Conservation (phyloP, 345 rosid genomes). For the Gossypium sturtianum region DNA sequence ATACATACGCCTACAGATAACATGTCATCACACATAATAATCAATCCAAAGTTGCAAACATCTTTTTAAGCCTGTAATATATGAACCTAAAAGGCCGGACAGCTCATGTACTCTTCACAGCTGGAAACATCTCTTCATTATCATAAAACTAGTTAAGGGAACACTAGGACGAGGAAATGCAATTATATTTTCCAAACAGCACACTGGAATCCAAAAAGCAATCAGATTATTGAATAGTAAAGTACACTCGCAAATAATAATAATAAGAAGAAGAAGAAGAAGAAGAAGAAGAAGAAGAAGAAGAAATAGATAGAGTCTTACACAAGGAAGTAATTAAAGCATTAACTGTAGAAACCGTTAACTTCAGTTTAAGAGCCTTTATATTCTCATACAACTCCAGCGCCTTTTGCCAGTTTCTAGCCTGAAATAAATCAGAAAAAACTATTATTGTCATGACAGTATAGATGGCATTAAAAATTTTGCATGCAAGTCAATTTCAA, state of each 20-base stretch:
- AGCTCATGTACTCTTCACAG: background rate
- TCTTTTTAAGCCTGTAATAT: background rate
- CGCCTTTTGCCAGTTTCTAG: slow-evolving; percentile 84
- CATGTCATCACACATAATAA: background rate
- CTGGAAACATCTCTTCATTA: background rate
- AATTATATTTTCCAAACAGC: background rate
- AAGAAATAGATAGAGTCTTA: slow-evolving; percentile 35
- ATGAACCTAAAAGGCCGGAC: background rate
- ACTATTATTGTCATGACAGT: background rate
- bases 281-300: background rate
- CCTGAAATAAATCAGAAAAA: slow-evolving; percentile 35
- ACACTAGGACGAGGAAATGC: background rate
- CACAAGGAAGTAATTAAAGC: slow-evolving; percentile 86
- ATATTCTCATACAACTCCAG: slow-evolving; percentile 68
- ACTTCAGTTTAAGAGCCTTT: slow-evolving; percentile 56
- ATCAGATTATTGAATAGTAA: background rate
- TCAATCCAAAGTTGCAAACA: background rate
- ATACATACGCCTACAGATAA: background rate
- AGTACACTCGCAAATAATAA: background rate
- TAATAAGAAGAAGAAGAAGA: background rate
- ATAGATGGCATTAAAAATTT: background rate
- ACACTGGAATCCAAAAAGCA: background rate
- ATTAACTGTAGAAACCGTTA: slow-evolving; percentile 76
- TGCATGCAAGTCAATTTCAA: background rate
- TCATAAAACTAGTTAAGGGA: background rate